phyloP scores from a whole-genome alignment of 2,329 filamentous ascomycete genomes.

The Neocucurbitaria cava region DNA sequence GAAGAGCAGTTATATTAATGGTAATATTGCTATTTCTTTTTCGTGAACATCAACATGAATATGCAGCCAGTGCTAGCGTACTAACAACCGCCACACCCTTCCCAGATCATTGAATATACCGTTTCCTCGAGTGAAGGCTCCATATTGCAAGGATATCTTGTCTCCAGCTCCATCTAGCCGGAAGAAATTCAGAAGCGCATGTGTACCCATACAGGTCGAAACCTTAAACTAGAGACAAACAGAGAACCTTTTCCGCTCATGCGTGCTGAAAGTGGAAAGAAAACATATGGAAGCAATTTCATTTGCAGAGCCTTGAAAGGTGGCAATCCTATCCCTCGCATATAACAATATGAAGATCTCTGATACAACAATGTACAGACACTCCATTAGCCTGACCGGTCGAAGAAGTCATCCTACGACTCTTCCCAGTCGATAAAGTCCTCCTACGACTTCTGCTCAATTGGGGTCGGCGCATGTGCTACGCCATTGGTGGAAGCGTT shows the following conservation, averaged over 20 bases:
- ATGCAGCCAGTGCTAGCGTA: constrained; percentile 10
- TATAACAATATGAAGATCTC: background rate
- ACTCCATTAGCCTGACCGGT: no score
- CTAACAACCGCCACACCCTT: background rate
- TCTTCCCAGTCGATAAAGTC: constrained; percentile 25
- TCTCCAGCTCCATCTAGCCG: background rate
- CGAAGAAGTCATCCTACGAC: constrained; percentile 25
- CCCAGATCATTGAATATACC: background rate
- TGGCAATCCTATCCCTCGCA: no score
- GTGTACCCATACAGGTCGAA: background rate
- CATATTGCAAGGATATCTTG: background rate
- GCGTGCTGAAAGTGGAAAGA: background rate
- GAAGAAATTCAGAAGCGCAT: background rate
- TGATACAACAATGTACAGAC: background rate
- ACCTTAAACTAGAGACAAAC: background rate
- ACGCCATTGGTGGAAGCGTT: constrained; percentile 43
- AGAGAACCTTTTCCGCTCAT: background rate
- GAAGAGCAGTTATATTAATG: background rate
- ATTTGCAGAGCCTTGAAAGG: background rate
- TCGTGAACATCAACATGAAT: constrained; percentile 9
- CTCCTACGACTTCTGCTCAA: constrained; percentile 44
- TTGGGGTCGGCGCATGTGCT: constrained; percentile 41
- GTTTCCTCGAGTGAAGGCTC: constrained; percentile 3
- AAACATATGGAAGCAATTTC: background rate
- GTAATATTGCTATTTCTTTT: constrained; percentile 12